These are phyloP conservation scores for Cocos nucifera DNA, from an alignment of 176 grass and related monocot genomes.

Conservation along the genomic window DNA sequence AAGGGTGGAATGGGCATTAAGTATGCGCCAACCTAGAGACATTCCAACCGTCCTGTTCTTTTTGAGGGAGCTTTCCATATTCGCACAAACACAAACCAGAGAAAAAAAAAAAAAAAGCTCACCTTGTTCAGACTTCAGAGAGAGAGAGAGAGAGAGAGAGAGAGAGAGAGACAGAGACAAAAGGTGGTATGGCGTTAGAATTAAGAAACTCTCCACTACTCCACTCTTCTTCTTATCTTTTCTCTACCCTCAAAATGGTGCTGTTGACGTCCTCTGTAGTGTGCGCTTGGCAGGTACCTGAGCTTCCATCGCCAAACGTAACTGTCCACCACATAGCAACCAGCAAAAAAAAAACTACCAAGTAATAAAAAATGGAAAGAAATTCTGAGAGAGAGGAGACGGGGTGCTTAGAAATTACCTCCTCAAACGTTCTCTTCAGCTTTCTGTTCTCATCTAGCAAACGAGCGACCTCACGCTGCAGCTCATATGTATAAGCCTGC, in stretches of 20 bases:
- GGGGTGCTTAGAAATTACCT: not conserved
- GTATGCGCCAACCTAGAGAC: too few species aligned
- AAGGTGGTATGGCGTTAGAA: too few species aligned
- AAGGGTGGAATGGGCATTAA: too few species aligned
- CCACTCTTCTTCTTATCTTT: not conserved
- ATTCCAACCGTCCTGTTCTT: too few species aligned
- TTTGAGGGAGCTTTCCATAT: too few species aligned
- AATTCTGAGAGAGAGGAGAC: too few species aligned
- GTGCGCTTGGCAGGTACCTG: not conserved
- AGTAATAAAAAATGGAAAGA: not conserved
- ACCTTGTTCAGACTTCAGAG: too few species aligned
- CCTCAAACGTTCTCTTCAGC: conserved; percentile 4
- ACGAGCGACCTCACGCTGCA: conserved; percentile 1
- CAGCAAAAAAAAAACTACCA: not conserved
- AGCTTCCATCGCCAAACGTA: not conserved
- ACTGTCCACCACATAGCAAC: not conserved
- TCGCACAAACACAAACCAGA: too few species aligned
- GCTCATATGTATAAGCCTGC: conserved; percentile 18
- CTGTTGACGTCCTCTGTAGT: conserved; percentile 3
- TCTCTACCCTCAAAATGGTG: conserved; percentile 17
- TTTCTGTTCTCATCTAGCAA: conserved; percentile 14
- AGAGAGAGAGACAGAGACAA: too few species aligned
- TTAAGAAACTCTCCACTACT: too few species aligned
- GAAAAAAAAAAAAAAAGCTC: too few species aligned
- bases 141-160: too few species aligned